These are phyloP conservation scores for Tetrastigma voinierianum DNA, from an alignment of 164 flowering plant species.

Conservation along the genomic window DNA sequence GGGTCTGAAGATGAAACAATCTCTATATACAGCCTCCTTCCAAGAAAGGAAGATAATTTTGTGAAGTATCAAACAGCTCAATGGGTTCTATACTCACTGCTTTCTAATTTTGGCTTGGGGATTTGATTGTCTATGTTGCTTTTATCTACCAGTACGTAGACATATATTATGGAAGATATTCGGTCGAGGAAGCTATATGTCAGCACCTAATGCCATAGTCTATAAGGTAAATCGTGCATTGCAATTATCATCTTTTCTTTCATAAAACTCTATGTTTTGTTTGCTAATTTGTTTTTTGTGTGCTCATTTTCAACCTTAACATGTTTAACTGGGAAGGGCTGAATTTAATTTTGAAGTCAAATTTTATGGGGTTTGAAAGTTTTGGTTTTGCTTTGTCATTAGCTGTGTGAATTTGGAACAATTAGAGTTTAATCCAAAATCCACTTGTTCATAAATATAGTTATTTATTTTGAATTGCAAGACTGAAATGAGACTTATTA, in stretches of 20 bases:
- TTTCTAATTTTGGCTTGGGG: constrained; percentile 75
- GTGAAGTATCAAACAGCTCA: constrained; percentile 66
- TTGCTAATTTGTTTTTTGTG: background rate
- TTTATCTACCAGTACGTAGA: constrained; percentile 65
- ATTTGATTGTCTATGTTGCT: constrained; percentile 70
- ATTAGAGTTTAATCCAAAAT: too few species aligned
- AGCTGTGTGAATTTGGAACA: too few species aligned
- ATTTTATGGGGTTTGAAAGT: too few species aligned
- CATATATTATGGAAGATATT: constrained; percentile 51
- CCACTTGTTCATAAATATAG: too few species aligned
- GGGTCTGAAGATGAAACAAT: constrained; percentile 37
- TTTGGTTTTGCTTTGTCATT: too few species aligned
- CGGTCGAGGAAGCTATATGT: constrained; percentile 65
- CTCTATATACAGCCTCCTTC: constrained; percentile 63
- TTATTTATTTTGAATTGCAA: background rate
- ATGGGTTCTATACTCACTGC: constrained; percentile 67
- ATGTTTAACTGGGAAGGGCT: too few species aligned
- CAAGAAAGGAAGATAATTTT: constrained; percentile 63
- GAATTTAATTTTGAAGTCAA: too few species aligned
- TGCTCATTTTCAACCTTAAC: background rate
- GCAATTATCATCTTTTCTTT: background rate
- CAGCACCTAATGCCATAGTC: constrained; percentile 62
- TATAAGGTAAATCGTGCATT: constrained; percentile 49
- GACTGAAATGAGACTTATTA: too few species aligned
- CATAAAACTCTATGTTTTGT: background rate